phyloP scores from a whole-genome alignment of 1,284 basidiomycete genomes.

The Leccinum subfulvum region DNA sequence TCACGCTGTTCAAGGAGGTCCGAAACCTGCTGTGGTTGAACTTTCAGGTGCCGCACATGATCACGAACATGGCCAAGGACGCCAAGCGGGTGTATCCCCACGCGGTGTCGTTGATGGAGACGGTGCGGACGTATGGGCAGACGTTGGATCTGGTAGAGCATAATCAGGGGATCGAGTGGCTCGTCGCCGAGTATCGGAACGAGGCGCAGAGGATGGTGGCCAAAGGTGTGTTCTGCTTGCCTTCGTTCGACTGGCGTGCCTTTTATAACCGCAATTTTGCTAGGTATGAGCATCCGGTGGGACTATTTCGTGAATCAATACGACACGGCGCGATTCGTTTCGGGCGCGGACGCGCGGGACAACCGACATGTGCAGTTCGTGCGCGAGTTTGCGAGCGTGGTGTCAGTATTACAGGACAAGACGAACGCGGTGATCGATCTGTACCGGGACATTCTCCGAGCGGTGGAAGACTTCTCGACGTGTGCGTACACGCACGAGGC shows the following conservation, averaged over 20 bases:
- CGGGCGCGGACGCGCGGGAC: slow-evolving; percentile 64
- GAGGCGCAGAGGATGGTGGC: slow-evolving; percentile 27
- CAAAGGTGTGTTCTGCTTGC: background rate
- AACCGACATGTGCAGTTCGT: background rate
- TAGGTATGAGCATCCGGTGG: slow-evolving; percentile 93
- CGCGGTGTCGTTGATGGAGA: background rate
- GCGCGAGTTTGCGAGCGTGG: slow-evolving; percentile 70
- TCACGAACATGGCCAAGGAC: background rate
- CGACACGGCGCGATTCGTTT: slow-evolving; percentile 74
- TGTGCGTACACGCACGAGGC: slow-evolving; percentile 84
- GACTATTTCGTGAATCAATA: slow-evolving; percentile 95
- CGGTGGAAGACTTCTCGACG: slow-evolving; percentile 83
- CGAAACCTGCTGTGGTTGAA: background rate
- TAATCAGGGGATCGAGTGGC: background rate
- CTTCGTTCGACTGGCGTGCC: background rate
- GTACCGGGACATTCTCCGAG: slow-evolving; percentile 54
- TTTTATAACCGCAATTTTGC: background rate
- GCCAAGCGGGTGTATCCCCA: background rate
- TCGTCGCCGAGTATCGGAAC: background rate
- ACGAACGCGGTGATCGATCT: slow-evolving; percentile 83
- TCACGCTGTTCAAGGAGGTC: background rate
- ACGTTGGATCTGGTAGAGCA: background rate
- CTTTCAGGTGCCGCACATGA: background rate
- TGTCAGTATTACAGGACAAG: slow-evolving; percentile 92
- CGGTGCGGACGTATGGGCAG: background rate